A percentile compares a stretch with the other conserved stretches of the same genome.
These are phyloP conservation scores for Leccinum longicurvipes DNA, from an alignment of 768 basidiomycete species.

Conservation along the genomic window DNA sequence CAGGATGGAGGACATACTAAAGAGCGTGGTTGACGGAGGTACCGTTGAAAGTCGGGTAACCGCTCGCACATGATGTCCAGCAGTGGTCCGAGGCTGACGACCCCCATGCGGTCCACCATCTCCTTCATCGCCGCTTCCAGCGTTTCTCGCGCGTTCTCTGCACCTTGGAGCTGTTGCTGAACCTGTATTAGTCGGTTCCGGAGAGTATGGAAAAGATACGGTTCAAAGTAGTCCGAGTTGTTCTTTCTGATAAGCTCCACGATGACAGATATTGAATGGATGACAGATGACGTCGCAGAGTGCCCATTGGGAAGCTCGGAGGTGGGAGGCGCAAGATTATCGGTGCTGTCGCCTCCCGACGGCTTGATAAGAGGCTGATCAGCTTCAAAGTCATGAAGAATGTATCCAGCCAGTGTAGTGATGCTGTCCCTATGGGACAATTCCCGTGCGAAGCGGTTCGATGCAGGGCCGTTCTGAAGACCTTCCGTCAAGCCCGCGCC, in stretches of 20 bases:
- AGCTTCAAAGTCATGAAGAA: constrained; percentile 59
- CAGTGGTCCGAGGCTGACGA: constrained; percentile 87
- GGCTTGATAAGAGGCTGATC: constrained; percentile 19
- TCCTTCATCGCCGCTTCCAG: constrained; percentile 73
- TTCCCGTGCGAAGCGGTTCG: constrained; percentile 87
- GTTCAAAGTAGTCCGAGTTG: constrained; percentile 98
- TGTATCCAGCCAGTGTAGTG: constrained; percentile 68
- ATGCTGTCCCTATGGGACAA: constrained; percentile 73
- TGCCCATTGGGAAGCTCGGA: constrained; percentile 38
- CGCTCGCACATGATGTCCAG: constrained; percentile 69
- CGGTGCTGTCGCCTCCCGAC: constrained; percentile 9
- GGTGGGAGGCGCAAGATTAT: constrained; percentile 5
- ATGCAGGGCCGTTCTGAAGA: constrained; percentile 66
- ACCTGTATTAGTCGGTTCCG: constrained; percentile 87
- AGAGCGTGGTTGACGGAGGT: constrained; percentile 70
- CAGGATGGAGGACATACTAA: constrained; percentile 62
- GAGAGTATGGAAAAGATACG: constrained; percentile 91
- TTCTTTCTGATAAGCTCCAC: constrained; percentile 96
- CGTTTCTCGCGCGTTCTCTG: constrained; percentile 60
- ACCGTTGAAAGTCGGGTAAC: constrained; percentile 65
- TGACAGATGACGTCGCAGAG: constrained; percentile 72
- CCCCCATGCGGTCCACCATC: constrained; percentile 80
- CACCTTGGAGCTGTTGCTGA: constrained; percentile 63
- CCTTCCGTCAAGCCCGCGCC: constrained; percentile 69
- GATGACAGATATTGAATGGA: constrained; percentile 82